phyloP scores from a whole-genome alignment of 2,329 filamentous ascomycete species.

The Xylaria hypoxylon region DNA sequence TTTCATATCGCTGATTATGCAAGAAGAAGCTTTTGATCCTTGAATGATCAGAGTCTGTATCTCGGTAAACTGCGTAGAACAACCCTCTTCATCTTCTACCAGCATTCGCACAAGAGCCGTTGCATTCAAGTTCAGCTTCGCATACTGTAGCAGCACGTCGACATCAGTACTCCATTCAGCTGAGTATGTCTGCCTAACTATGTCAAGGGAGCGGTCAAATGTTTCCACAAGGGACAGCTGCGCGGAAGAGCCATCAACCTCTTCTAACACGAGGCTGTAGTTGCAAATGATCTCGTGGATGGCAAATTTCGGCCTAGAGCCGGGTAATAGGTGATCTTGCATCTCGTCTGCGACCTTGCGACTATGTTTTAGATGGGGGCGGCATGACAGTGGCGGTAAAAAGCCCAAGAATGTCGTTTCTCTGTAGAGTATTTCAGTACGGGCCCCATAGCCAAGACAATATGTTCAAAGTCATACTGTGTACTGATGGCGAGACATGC shows the following conservation, averaged over 20 bases:
- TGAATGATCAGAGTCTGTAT: conserved; percentile 29
- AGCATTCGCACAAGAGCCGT: conserved; percentile 27
- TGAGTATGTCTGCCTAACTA: conserved; percentile 18
- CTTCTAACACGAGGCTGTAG: conserved; percentile 32
- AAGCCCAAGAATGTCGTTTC: conserved; percentile 33
- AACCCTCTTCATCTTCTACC: neutral
- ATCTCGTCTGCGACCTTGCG: conserved; percentile 27
- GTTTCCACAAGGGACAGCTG: conserved; percentile 32
- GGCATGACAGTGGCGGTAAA: conserved; percentile 29
- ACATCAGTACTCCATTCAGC: conserved; percentile 29
- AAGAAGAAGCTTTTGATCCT: conserved; percentile 26
- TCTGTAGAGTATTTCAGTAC: conserved; percentile 23
- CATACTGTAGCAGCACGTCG: conserved; percentile 32
- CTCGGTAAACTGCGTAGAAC: conserved; percentile 1
- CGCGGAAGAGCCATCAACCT: conserved; percentile 22
- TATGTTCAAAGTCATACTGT: conserved; percentile 24
- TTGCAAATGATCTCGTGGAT: conserved; percentile 34
- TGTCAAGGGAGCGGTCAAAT: conserved; percentile 28
- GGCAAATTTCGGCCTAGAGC: conserved; percentile 16
- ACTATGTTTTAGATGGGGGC: conserved; percentile 24
- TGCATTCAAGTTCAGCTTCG: conserved; percentile 30
- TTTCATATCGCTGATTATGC: conserved; percentile 23
- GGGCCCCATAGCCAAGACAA: neutral
- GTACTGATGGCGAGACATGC: conserved; percentile 33
- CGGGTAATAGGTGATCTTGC: conserved; percentile 17